phyloP scores from a whole-genome alignment of 2,329 filamentous ascomycete genomes.

The Alternaria alternata region DNA sequence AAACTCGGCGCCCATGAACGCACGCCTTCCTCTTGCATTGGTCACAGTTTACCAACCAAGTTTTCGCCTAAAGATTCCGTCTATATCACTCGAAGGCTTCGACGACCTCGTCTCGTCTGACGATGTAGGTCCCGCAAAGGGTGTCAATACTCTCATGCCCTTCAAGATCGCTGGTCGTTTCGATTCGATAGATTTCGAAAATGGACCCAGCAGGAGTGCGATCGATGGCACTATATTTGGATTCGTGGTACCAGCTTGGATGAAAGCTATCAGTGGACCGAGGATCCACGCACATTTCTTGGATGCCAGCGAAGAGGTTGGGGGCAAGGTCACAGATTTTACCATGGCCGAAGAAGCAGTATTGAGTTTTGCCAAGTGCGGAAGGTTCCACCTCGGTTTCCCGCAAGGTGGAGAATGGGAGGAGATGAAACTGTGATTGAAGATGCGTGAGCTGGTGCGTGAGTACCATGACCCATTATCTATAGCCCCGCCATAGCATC shows the following conservation, averaged over 20 bases:
- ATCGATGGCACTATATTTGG: conserved; percentile 53
- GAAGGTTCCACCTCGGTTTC: conserved; percentile 54
- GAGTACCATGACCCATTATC: background rate
- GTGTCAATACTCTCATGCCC: conserved; percentile 52
- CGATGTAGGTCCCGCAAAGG: conserved; percentile 28
- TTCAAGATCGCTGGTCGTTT: conserved; percentile 51
- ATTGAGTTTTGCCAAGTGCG: conserved; percentile 52
- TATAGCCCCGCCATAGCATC: background rate
- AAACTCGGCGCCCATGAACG: conserved; percentile 41
- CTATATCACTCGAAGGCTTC: conserved; percentile 25
- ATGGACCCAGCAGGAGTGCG: conserved; percentile 31
- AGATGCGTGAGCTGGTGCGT: background rate
- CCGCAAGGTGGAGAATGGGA: conserved; percentile 54
- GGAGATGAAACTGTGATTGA: conserved; percentile 30
- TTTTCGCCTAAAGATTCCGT: conserved; percentile 38
- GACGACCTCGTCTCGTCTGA: conserved; percentile 25
- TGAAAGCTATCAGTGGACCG: conserved; percentile 51
- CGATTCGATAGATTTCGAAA: conserved; percentile 40
- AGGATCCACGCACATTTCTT: conserved; percentile 50
- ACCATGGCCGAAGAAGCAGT: conserved; percentile 44
- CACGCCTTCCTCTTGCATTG: conserved; percentile 52
- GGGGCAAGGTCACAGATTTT: conserved; percentile 51
- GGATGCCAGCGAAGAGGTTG: conserved; percentile 38
- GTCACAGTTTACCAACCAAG: conserved; percentile 53
- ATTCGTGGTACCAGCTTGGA: conserved; percentile 52